These are phyloP conservation scores for Saccharomycopsis fermentans DNA, from an alignment of 805 yeast species.

Conservation along the genomic window DNA sequence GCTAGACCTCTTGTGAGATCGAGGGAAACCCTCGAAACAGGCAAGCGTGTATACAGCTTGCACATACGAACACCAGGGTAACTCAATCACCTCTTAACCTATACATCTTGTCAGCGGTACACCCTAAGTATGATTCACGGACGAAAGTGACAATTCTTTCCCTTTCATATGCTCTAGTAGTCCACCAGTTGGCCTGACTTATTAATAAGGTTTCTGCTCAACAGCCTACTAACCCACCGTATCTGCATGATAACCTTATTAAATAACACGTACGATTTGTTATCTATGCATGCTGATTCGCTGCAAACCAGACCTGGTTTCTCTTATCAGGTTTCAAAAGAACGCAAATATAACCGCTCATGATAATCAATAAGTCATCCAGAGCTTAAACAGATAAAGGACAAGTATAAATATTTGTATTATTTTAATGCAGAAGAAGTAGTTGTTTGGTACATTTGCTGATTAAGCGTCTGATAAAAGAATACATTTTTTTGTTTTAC, in stretches of 20 bases:
- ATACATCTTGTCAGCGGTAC: too few species aligned
- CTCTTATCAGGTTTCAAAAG: background rate
- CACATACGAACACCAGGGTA: too few species aligned
- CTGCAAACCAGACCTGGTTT: background rate
- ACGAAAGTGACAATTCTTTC: background rate
- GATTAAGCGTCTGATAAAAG: background rate
- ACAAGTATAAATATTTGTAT: background rate
- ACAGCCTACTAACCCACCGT: background rate
- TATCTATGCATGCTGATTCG: constrained; percentile 1
- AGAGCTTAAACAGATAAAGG: background rate
- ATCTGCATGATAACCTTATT: background rate
- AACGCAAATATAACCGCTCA: background rate
- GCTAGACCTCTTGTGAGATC: too few species aligned
- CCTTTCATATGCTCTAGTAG: too few species aligned
- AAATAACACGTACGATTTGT: constrained; percentile 1
- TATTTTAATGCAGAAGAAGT: too few species aligned
- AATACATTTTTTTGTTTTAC: background rate
- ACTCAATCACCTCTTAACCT: too few species aligned
- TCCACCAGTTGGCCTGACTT: too few species aligned
- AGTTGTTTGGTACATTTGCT: too few species aligned
- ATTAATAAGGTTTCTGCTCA: too few species aligned
- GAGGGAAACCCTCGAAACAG: too few species aligned
- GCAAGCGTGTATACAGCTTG: too few species aligned
- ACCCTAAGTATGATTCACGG: too few species aligned
- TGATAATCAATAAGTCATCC: background rate